A percentile compares a stretch with the other conserved stretches of the same genome.
These are phyloP conservation scores for Linnemannia zychae DNA, from an alignment of 192 early-diverging fungal species.

Conservation along the genomic window DNA sequence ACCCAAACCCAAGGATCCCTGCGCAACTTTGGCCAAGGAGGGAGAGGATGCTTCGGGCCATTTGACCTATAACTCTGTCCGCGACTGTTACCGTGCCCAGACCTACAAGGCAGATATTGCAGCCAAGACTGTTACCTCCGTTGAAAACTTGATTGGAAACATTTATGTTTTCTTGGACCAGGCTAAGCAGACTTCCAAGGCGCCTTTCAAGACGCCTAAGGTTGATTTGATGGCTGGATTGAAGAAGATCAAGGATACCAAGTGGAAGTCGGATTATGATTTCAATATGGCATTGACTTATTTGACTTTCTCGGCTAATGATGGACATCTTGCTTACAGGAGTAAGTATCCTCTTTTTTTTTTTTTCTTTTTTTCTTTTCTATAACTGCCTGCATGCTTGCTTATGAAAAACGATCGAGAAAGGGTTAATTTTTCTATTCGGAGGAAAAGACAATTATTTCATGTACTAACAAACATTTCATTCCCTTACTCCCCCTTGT, in stretches of 20 bases:
- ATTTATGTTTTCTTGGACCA: slow-evolving; percentile 47
- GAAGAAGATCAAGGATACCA: slow-evolving; percentile 38
- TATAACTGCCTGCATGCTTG: too few relatives aligned
- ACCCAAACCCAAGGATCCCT: slow-evolving; percentile 31
- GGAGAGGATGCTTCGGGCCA: slow-evolving; percentile 15
- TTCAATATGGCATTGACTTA: slow-evolving; percentile 52
- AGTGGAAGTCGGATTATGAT: slow-evolving; percentile 52
- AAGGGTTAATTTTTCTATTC: not conserved
- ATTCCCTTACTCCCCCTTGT: not conserved
- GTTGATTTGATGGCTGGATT: slow-evolving; percentile 44
- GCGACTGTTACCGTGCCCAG: slow-evolving; percentile 44
- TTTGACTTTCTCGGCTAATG: slow-evolving; percentile 46
- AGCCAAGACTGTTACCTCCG: slow-evolving; percentile 27
- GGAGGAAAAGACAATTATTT: not conserved
- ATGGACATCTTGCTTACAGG: slow-evolving; percentile 45
- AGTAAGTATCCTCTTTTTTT: slow-evolving; percentile 22
- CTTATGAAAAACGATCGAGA: not conserved
- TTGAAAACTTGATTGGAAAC: slow-evolving; percentile 51
- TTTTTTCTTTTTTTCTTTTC: not conserved
- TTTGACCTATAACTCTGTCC: slow-evolving; percentile 29
- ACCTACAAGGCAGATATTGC: slow-evolving; percentile 38
- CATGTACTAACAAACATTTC: not conserved
- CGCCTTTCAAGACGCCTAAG: slow-evolving; percentile 34
- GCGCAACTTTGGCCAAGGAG: slow-evolving; percentile 30
- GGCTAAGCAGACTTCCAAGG: slow-evolving; percentile 15